Conservation (phyloP, 148 eudicot genomes). For the Amaranthus cruentus region DNA sequence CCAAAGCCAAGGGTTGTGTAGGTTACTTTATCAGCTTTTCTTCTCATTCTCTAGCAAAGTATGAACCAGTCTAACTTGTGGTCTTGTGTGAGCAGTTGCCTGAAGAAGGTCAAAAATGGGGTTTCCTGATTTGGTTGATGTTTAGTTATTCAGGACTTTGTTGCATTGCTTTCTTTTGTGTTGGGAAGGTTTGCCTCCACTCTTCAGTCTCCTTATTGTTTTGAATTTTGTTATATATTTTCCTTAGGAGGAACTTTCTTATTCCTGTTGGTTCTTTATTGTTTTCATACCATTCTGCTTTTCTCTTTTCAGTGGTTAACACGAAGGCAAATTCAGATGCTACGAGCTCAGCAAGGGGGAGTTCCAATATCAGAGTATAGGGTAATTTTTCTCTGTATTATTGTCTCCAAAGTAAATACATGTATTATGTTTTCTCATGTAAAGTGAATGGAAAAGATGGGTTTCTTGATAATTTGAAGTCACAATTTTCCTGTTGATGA, state of each 20-base stretch:
- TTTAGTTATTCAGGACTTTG: slow-evolving; percentile 92
- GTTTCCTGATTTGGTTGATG: slow-evolving; percentile 90
- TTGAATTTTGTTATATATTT: background rate
- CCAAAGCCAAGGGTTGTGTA: slow-evolving; percentile 70
- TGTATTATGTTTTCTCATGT: background rate
- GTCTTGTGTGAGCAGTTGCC: slow-evolving; percentile 60
- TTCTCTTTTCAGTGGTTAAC: slow-evolving; percentile 55
- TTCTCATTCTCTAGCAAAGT: background rate
- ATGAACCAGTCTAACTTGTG: slow-evolving; percentile 10
- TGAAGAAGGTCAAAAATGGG: slow-evolving; percentile 96
- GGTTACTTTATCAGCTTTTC: slow-evolving; percentile 21
- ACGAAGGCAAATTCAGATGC: slow-evolving; percentile 74
- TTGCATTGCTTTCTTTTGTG: slow-evolving; percentile 71
- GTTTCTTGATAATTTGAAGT: background rate
- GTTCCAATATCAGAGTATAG: slow-evolving; percentile 85
- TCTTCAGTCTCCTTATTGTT: background rate
- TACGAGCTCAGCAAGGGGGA: slow-evolving; percentile 90
- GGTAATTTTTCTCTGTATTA: slow-evolving; percentile 41
- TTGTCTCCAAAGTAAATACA: background rate
- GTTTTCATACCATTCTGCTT: slow-evolving; percentile 4
- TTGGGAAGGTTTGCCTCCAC: slow-evolving; percentile 55
- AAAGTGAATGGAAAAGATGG: background rate
- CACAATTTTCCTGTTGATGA: background rate
- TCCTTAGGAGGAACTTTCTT: too few species aligned
- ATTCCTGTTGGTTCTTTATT: background rate